Conservation (phyloP, 306 rosid genomes). For the Cicer yamashitae region DNA sequence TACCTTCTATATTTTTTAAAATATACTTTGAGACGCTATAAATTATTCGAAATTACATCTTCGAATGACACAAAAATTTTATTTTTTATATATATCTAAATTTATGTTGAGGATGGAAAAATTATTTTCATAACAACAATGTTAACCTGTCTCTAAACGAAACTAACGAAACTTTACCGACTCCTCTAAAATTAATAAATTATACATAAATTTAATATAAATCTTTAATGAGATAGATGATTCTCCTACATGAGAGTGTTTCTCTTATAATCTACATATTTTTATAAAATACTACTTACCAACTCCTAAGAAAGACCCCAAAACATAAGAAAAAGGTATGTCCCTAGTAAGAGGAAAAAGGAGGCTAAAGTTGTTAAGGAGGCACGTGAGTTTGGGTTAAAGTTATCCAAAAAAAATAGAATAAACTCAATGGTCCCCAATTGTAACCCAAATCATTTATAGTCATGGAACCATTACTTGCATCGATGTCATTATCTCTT, state of each 20-base stretch:
- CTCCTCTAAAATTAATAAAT: no score
- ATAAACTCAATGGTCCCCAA: conserved; percentile 48
- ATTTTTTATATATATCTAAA: no score
- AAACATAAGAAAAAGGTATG: conserved; percentile 30
- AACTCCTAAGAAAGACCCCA: conserved; percentile 27
- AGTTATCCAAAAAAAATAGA: conserved; percentile 33
- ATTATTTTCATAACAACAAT: neutral
- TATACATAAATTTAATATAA: no score
- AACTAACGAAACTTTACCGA: neutral
- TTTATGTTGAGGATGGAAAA: no score
- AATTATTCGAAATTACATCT: no score
- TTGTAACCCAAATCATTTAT: conserved; percentile 32
- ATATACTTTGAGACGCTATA: no score
- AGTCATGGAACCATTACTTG: conserved; percentile 39
- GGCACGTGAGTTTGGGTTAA: conserved; percentile 50
- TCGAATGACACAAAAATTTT: no score
- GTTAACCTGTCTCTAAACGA: conserved; percentile 17
- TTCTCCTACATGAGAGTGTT: no score
- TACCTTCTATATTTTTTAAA: no score
- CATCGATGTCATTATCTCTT: conserved; percentile 17
- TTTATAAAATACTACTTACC: neutral
- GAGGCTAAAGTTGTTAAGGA: conserved; percentile 37
- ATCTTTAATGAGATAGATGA: no score
- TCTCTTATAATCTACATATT: no score
- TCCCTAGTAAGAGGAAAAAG: conserved; percentile 39